These are phyloP conservation scores for Barbatosphaeria neglecta DNA, from an alignment of 495 filamentous ascomycete species.

Conservation along the genomic window DNA sequence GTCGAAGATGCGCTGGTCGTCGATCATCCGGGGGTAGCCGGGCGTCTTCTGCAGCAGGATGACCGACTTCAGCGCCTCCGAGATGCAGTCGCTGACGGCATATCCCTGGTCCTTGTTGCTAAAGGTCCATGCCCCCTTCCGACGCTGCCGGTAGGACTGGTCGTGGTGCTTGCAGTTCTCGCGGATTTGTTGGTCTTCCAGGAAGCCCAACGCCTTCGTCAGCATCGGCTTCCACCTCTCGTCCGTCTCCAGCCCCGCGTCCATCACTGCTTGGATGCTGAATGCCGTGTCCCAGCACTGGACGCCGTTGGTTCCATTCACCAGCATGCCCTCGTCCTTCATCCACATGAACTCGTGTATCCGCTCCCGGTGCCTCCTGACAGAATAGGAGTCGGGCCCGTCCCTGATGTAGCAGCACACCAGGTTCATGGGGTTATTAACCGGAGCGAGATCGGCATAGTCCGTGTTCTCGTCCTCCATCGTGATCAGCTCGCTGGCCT, in stretches of 20 bases:
- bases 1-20: constrained; percentile 65
- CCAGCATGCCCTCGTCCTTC: constrained; percentile 81
- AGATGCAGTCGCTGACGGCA: constrained; percentile 86
- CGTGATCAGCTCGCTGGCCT: constrained; percentile 58
- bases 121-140: constrained; percentile 93
- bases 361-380: constrained; percentile 68
- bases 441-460: constrained; percentile 75
- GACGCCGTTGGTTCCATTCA: constrained; percentile 93
- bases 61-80: constrained; percentile 79
- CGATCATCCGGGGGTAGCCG: constrained; percentile 62
- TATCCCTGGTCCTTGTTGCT: constrained; percentile 88
- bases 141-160: constrained; percentile 77
- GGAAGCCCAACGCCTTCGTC: constrained; percentile 67
- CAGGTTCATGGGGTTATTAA: constrained; percentile 80
- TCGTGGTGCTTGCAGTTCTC: constrained; percentile 71
- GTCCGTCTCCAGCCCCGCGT: constrained; percentile 66
- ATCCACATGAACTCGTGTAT: constrained; percentile 85
- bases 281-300: constrained; percentile 96
- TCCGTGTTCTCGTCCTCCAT: constrained; percentile 88
- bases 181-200: constrained; percentile 84
- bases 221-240: constrained; percentile 77
- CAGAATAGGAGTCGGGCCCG: constrained; percentile 63
- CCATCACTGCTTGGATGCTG: constrained; percentile 67
- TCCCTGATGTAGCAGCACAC: constrained; percentile 74
- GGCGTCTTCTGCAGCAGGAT: constrained; percentile 73